Conservation (phyloP, 2,329 filamentous ascomycete genomes). For the Sordariomycetes sp. region DNA sequence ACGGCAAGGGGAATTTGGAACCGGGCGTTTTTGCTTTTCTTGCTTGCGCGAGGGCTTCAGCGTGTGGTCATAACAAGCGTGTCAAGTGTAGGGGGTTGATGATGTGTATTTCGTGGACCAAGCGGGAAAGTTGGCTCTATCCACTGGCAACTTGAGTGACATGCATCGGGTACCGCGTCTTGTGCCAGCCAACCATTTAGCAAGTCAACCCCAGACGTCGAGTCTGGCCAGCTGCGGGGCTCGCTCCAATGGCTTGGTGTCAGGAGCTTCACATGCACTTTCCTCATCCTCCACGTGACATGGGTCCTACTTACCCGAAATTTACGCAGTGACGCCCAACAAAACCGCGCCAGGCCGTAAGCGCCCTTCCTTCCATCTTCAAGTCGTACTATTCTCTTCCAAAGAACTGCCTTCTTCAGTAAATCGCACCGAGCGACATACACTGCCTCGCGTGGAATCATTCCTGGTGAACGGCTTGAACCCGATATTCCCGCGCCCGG, state of each 20-base stretch:
- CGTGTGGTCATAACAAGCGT: neutral
- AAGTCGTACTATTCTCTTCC: neutral
- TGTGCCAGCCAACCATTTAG: too few relatives aligned
- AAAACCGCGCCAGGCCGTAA: neutral
- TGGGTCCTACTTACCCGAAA: neutral
- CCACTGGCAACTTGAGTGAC: neutral
- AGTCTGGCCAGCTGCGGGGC: too few relatives aligned
- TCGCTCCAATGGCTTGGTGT: neutral
- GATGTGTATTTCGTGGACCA: neutral
- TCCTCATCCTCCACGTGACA: neutral
- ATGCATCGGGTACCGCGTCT: too few relatives aligned
- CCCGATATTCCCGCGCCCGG: neutral
- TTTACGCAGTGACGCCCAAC: neutral
- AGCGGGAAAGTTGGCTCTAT: neutral
- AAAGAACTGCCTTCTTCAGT: neutral
- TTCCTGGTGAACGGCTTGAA: neutral
- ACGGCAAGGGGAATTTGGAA: neutral
- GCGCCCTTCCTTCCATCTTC: neutral
- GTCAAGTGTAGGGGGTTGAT: neutral
- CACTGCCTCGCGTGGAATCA: neutral
- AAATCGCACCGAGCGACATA: neutral
- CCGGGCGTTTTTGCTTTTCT: neutral
- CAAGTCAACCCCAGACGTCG: too few relatives aligned
- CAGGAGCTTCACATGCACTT: neutral
- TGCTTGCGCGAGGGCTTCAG: neutral